Evolutionary conservation across 495 filamentous ascomycete species (phyloP), one percentile per base, ranked within the genome.

Genomic region (Aspergillus leporis): DNA sequence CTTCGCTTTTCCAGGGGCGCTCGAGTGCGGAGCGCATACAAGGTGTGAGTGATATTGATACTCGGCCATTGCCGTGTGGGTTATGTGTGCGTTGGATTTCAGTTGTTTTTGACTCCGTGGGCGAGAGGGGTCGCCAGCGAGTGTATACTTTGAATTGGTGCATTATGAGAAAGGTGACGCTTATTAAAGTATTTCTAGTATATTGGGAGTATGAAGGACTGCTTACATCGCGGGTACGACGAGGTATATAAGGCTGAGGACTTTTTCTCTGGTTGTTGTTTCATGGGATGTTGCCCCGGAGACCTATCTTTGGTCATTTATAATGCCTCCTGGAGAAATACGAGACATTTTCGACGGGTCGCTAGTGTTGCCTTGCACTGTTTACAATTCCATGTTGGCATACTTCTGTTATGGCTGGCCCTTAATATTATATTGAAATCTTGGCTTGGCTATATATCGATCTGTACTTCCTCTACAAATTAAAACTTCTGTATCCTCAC

Each of bases 1-100:
- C 14, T 4, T 13, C 18, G 53, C 61, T 66, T 19, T 47, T 63
- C 64, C 61, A 61, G 18, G 52, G 53, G 34, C 34, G 34, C 34
- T 36, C 9, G 3, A 8, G 2, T 10, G 13, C 34, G 13, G 34
- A 36, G 13, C 34, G 9, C 10, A 8, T 12, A 2, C 4, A 12
- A 36, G 34, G 34, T 3, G 34, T 36, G 13, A 36, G 34, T 2
- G 34, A 36, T 10, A 36, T 36, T 1, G 34, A 36, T 14, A 36
- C 34, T 12, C 34, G 34, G 9, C 34, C 9, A 36, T 8, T 36
- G 34, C 10, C 34, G 8, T 36, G 3, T 36, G 4, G 34, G 34
- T 4, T 14, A 8, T 36, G 2, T 36, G 34, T 14, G 34, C 34
- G 34, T 36, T 36, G 22, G 22, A n/a, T 45, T 7, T 45, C 41